Base-by-base conservation (phyloP, 2,329 filamentous ascomycete genomes). In the Coniochaeta sp. region DNA sequence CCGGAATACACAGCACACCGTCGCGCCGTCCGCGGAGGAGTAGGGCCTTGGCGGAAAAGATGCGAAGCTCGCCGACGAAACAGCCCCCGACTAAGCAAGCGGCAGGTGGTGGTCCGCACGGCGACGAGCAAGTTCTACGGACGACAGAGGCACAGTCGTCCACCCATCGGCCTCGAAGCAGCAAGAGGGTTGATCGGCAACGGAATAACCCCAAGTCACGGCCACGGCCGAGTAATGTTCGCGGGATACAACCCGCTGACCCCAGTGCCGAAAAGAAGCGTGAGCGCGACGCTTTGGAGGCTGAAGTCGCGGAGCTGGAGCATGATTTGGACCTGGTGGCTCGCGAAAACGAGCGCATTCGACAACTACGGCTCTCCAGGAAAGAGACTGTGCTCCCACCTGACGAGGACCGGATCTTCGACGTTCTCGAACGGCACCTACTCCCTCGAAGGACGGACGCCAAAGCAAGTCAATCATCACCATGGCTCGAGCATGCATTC, bases 1-100 rank as follows among this genome's bases (percentile, higher is more conserved):
- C 69, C 18, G 82, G 82, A 1, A 85, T 85, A 26, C 81, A 84
- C 53, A 75, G 76, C 49, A 82, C 78, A 13, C 79, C 81, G 0
- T 79, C 77, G 20, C 78, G 73, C 53, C 67, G 70, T 28, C 68
- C 70, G 3, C 72, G 71, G 58, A 70, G 74, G 58, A 71, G 67
- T 53, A 71, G 64, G 51, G 63, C 62, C 1, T 62, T 71, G 45
- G 65, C 66, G 1, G 65, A 66, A 50, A 69, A 56, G 51, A 66
- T 66, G 30, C 76, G 71, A 52, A 73, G 69, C 53, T 81, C 79
- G 1, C 78, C 78, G 1, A 60, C 78, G 3, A 80, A 79, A 49
- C 71, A 72, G 7, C 67, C 67, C 0, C 67, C 70, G 18, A 4
- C 47, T 7, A 52, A 52, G 40, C 4, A 46, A 5, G 50, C 27